A percentile compares a stretch with the other conserved stretches of the same genome.
These are phyloP conservation scores for Cinnamomum micranthum DNA, from an alignment of 164 flowering plant species.

Conservation along the genomic window DNA sequence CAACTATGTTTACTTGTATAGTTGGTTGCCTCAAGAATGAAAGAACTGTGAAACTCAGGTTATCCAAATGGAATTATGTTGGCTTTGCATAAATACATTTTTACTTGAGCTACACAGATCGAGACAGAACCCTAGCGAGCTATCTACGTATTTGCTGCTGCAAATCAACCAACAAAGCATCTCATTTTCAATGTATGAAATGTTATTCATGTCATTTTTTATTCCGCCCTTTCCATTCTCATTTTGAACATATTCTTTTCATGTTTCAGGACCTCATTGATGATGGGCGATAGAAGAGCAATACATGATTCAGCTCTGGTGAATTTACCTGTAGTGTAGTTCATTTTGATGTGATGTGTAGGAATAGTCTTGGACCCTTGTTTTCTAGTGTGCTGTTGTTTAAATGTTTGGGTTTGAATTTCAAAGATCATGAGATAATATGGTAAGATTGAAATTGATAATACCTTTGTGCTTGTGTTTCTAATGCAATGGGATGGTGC, in stretches of 20 bases:
- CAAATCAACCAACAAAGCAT: background rate
- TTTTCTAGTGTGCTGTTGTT: background rate
- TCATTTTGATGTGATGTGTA: background rate
- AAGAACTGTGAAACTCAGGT: too few relatives aligned
- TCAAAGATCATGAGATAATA: background rate
- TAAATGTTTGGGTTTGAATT: background rate
- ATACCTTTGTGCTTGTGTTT: background rate
- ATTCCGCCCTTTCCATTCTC: background rate
- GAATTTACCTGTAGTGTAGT: background rate
- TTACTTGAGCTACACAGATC: too few relatives aligned
- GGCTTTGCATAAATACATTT: too few relatives aligned
- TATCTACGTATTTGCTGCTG: background rate
- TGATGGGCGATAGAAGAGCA: background rate
- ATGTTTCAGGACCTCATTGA: background rate
- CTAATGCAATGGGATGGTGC: too few relatives aligned
- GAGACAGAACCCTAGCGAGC: background rate
- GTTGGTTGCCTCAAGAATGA: too few relatives aligned
- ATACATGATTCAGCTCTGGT: background rate
- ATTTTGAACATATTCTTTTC: background rate
- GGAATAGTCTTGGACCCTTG: background rate
- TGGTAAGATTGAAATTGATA: background rate
- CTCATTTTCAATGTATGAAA: background rate
- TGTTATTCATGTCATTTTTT: background rate
- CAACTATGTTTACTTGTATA: too few relatives aligned
- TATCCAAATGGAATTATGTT: too few relatives aligned